Percentiles rank a stretch among this genome's conserved stretches.
Evolutionary conservation across 1,139 yeast genomes (phyloP).

Genomic region (Pichia sp.): DNA sequence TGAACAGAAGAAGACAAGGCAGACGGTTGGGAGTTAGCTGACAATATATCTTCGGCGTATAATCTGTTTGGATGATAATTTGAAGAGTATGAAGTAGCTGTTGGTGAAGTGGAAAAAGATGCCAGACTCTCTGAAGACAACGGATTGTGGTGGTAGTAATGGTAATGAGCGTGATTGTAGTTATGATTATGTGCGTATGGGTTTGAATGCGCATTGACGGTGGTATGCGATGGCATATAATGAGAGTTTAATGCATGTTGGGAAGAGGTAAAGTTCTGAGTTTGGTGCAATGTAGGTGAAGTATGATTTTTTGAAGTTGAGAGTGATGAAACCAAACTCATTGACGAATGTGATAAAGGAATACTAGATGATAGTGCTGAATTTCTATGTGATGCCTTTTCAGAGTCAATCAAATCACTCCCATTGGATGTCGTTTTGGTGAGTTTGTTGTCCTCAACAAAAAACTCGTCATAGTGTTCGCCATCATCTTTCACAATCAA

Average conservation of each 20-base stretch:
- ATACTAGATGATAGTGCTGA: conserved; percentile 6
- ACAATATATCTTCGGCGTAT: conserved; percentile 21
- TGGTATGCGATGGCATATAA: neutral
- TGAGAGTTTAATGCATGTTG: conserved; percentile 10
- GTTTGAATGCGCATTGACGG: neutral
- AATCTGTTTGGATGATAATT: conserved; percentile 23
- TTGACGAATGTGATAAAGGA: conserved; percentile 12
- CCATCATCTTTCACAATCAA: neutral
- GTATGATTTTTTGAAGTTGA: conserved; percentile 19
- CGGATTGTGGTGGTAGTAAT: conserved; percentile 13
- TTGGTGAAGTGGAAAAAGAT: conserved; percentile 15
- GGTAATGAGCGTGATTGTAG: conserved; percentile 7
- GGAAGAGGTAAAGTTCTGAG: conserved; percentile 18
- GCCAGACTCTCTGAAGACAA: conserved; percentile 10
- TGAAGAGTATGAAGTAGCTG: conserved; percentile 3
- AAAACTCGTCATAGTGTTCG: conserved; percentile 2
- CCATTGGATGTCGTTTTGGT: conserved; percentile 12
- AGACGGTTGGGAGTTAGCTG: conserved; percentile 9
- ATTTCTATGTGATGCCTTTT: conserved; percentile 3
- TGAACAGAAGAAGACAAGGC: conserved; percentile 16
- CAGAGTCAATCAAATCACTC: conserved; percentile 5
- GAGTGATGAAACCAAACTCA: conserved; percentile 9
- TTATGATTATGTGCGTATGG: neutral
- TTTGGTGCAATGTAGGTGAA: conserved; percentile 23
- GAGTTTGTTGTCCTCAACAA: conserved; percentile 12